Evolutionary conservation across 108 stramenopile species (phyloP), one percentile per base, ranked within the genome.

Genomic region (Skeletonema grethae): DNA sequence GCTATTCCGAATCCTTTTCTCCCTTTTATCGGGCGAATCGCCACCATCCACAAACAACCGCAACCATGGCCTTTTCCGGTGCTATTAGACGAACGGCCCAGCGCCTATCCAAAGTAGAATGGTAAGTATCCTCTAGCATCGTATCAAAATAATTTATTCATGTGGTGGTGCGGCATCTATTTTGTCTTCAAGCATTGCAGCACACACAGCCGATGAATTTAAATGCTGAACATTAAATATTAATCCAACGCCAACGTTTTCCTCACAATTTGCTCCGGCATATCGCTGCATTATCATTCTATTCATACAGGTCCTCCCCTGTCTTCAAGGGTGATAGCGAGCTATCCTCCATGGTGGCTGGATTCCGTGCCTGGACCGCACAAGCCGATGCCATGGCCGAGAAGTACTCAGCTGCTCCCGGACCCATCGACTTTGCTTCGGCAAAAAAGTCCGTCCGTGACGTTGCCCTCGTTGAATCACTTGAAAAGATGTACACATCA

Each of bases 281-380:
- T 15, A 35, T 64, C 20, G 39, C 31, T 38, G 34, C 29, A 43
- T 36, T 0, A 22, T 53, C 39, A 2, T 46, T 6, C 25, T 6
- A 29, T 22, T 55, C 31, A 25, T 5, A 22, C 79, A 95, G 93
- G 93, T 88, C 85, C 7, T 80, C 85, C 61, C 81, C 85, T 57
- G 84, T 88, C 60, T 95, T 90, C 84, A 90, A 87, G 76, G 87
- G 86, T 34, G 86, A 87, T 74, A 88, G 85, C 13, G 84, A 87
- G 50, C 82, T 91, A 43, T 77, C 87, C 35, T 82, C 90, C 55
- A 84, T 85, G 61, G 90, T 90, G 66, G 83, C 84, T 69, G 64
- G 79, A 38, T 91, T 92, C 83, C 90, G 90, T 22, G 78, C 88
- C 7, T 95, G 91, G 91, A 88, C 88, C 29, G 88, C 91, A 50